Evolutionary conservation across 495 filamentous ascomycete species (phyloP).

Genomic region (Aspergillus mulundensis): DNA sequence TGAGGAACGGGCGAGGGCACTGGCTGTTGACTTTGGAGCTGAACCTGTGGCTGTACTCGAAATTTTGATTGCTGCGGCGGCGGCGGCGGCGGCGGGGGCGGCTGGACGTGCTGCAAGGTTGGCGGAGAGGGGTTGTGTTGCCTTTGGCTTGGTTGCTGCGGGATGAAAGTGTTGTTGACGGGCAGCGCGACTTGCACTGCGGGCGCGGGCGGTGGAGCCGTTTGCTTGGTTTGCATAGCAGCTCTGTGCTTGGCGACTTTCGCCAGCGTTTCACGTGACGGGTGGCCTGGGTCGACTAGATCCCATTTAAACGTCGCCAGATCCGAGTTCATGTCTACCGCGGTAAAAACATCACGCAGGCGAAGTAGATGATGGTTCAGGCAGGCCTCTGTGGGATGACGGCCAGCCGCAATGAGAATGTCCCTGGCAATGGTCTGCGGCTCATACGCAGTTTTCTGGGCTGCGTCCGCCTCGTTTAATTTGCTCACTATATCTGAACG

Average conservation of each 20-base stretch:
- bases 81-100: background rate
- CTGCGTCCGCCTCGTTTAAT: slow-evolving; percentile 43
- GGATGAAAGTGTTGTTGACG: background rate
- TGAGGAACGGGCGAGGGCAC: background rate
- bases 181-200: slow-evolving; percentile 1
- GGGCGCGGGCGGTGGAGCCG: slow-evolving; percentile 8
- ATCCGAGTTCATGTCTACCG: slow-evolving; percentile 46
- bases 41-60: background rate
- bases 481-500: slow-evolving; percentile 34
- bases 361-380: slow-evolving; percentile 58
- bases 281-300: slow-evolving; percentile 47
- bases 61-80: background rate
- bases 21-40: background rate
- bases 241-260: background rate
- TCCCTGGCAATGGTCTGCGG: slow-evolving; percentile 62
- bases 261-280: slow-evolving; percentile 12
- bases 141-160: slow-evolving; percentile 1
- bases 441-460: slow-evolving; percentile 49
- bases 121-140: background rate
- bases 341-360: slow-evolving; percentile 37
- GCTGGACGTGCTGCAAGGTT: background rate
- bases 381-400: slow-evolving; percentile 51
- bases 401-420: slow-evolving; percentile 56
- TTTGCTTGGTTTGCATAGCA: background rate
- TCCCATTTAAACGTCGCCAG: slow-evolving; percentile 66